Evolutionary conservation across 345 rosid species (phyloP).

Genomic region (Hibiscus tridactylites): DNA sequence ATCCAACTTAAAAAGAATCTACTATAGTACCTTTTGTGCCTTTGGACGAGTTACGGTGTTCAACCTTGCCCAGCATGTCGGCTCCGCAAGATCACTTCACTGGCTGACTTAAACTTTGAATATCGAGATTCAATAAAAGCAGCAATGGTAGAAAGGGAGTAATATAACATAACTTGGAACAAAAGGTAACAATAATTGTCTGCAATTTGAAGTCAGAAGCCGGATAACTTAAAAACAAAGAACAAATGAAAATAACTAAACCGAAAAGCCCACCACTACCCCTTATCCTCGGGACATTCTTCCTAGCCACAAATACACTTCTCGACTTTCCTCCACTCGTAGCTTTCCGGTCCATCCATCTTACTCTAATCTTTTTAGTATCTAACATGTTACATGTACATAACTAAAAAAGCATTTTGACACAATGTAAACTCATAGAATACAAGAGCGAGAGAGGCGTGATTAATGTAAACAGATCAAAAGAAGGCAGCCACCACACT

Average conservation of each 20-base stretch:
- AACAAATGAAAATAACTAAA: conserved; percentile 12
- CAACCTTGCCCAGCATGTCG: no score
- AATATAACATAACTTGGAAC: conserved; percentile 30
- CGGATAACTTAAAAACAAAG: conserved; percentile 18
- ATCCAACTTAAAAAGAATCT: no score
- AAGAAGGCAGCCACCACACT: conserved; percentile 22
- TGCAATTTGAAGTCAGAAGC: conserved; percentile 26
- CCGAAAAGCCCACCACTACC: conserved; percentile 18
- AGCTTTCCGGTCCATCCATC: conserved; percentile 27
- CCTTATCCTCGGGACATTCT: conserved; percentile 16
- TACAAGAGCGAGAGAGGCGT: conserved; percentile 5
- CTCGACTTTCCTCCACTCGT: conserved; percentile 26
- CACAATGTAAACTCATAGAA: neutral
- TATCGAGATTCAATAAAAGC: neutral
- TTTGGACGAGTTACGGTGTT: no score
- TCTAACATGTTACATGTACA: conserved; percentile 51
- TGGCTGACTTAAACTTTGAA: neutral
- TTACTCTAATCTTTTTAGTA: conserved; percentile 30
- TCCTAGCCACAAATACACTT: conserved; percentile 32
- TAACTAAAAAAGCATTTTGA: conserved; percentile 15
- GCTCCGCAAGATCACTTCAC: no score
- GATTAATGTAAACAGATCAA: conserved; percentile 10
- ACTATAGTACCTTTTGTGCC: no score
- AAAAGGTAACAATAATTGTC: conserved; percentile 31
- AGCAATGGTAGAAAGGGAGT: conserved; percentile 3